Base-by-base conservation (phyloP, 371 early-diverging fungal genomes). In the Umbelopsis sp. region DNA sequence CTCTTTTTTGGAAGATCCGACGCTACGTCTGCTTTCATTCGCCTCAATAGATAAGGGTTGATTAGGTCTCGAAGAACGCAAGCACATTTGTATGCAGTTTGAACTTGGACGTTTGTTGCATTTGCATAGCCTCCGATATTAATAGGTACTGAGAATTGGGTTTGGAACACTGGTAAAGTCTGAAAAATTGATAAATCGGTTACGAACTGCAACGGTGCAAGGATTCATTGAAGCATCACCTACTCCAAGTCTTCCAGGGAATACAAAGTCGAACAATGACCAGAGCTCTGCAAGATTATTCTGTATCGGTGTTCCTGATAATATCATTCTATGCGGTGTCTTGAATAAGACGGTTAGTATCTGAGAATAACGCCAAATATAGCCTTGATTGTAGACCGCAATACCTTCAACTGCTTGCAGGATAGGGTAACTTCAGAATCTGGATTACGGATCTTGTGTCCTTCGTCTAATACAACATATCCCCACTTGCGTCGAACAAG, bases 281-380 rank as follows among this genome's bases (percentile, higher is more conserved):
- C 99, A 99, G 10, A 99, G 86, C 73, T 99, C 99, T 53, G 88
- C 92, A 46, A 99, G 80, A 71, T 94, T 97, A 77, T 99, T 99
- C 75, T 99, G 99, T 50, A 99, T 97, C 0, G 99, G 99, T 20
- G 99, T 99, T 20, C 99, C 99, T 3, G 96, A 94, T 1, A 99
- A 83, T 29, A 98, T 92, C 63, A 97, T 90, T 37, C 97, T 84
- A 72, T 97, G 93, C 0, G 93, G 88, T 14, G 96, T 96, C 81
- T 92, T 77, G 6, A 62, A 14, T 12, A 67, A 24, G 32, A 29
- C 3, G n/a, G 29, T 16, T 50, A 35, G 20, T 35, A 29, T 24
- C 25, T 22, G n/a, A 44, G 37, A 53, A 16, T 22, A 45, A 9
- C 29, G 29, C 29, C 29, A 24, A 14, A 24, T 8, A 5, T 74